Evolutionary conservation across 306 rosid species (phyloP).

Genomic region (Calophaca sinica): DNA sequence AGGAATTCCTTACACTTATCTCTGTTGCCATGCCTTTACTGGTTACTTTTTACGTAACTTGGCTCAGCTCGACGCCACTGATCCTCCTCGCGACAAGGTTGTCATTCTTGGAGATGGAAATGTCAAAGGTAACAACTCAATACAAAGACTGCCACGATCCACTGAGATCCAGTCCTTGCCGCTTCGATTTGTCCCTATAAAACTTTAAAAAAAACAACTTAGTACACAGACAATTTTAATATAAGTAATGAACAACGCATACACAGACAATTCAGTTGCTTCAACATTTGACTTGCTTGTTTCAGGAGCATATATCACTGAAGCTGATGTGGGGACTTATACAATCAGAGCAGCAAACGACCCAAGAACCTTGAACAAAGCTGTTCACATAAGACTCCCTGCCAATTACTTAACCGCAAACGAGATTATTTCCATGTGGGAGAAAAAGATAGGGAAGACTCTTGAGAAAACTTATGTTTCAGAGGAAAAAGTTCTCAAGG

Average conservation of each 20-base stretch:
- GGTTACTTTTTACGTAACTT: conserved; percentile 49
- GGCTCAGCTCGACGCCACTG: conserved; percentile 40
- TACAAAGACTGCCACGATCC: too few species aligned
- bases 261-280: neutral
- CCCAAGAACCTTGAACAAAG: conserved; percentile 59
- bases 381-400: conserved; percentile 51
- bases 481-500: conserved; percentile 55
- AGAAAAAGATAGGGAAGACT: conserved; percentile 54
- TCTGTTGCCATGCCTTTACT: conserved; percentile 50
- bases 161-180: too few species aligned
- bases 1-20: conserved; percentile 55
- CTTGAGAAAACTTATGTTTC: conserved; percentile 49
- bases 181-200: too few species aligned
- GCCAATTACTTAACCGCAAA: conserved; percentile 48
- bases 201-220: too few species aligned
- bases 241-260: neutral
- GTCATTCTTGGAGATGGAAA: conserved; percentile 59
- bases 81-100: conserved; percentile 55
- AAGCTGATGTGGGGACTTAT: conserved; percentile 49
- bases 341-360: conserved; percentile 54
- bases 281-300: neutral
- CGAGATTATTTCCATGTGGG: conserved; percentile 54
- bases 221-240: neutral
- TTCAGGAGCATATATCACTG: conserved; percentile 49
- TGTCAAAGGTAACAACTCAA: conserved; percentile 48